Evolutionary conservation across 108 stramenopile species (phyloP).

Genomic region (Conticribra weissflogii): DNA sequence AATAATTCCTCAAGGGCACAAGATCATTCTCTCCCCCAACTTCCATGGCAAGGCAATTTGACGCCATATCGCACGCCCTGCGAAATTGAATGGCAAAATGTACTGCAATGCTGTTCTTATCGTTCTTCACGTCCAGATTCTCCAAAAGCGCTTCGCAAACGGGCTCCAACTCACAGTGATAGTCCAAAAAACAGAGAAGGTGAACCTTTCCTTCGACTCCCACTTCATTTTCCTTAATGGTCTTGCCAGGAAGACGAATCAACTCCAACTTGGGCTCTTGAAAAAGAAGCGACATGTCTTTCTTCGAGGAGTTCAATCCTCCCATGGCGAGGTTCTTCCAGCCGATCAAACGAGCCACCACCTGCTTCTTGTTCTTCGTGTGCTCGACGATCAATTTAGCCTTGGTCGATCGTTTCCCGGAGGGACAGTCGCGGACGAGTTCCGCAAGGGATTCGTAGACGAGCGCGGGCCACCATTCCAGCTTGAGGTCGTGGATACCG

Average conservation of each 20-base stretch:
- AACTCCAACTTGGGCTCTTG: not conserved
- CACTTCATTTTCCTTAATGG: not conserved
- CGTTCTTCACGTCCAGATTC: not conserved
- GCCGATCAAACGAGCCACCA: slow-evolving; percentile 23
- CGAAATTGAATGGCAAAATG: slow-evolving; percentile 8
- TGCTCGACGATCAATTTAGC: slow-evolving; percentile 11
- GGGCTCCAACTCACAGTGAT: slow-evolving; percentile 6
- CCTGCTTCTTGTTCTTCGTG: not conserved
- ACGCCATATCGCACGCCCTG: slow-evolving; percentile 28
- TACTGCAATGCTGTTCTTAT: not conserved
- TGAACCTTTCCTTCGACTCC: not conserved
- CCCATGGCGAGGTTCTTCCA: slow-evolving; percentile 13
- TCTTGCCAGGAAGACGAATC: not conserved
- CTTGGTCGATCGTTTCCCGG: slow-evolving; percentile 3
- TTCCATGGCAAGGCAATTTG: slow-evolving; percentile 34
- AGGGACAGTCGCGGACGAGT: slow-evolving; percentile 20
- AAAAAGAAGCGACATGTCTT: not conserved
- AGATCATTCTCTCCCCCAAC: slow-evolving; percentile 13
- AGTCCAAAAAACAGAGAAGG: slow-evolving; percentile 5
- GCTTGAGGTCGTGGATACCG: not conserved
- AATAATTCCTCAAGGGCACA: slow-evolving; percentile 1
- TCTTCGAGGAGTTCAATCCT: not conserved
- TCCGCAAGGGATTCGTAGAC: slow-evolving; percentile 18
- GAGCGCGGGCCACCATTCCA: slow-evolving; percentile 32
- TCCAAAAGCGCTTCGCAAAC: slow-evolving; percentile 4